Evolutionary conservation across 129 eudicot genomes (phyloP).

Genomic region (Flaveria trinervia): DNA sequence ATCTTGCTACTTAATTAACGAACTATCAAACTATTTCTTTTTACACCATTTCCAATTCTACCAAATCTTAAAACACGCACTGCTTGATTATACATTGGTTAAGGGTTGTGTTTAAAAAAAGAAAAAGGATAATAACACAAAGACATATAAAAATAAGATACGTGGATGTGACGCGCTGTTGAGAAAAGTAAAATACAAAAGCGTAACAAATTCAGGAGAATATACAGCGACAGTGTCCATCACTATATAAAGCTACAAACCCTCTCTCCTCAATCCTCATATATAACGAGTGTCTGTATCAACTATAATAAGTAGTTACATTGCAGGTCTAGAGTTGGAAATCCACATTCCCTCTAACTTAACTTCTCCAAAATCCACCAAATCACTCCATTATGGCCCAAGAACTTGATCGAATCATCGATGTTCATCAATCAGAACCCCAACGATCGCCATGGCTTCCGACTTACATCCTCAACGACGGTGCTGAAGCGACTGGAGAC

Average conservation of each 20-base stretch:
- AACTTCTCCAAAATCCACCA: conserved; percentile 25
- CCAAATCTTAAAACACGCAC: no score
- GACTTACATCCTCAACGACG: conserved; percentile 28
- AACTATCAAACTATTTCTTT: no score
- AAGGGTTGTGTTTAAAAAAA: no score
- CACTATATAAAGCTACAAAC: conserved; percentile 25
- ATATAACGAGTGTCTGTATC: conserved; percentile 41
- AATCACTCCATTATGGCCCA: conserved; percentile 34
- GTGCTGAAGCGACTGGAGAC: conserved; percentile 18
- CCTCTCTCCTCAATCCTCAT: conserved; percentile 21
- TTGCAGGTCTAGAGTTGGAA: conserved; percentile 83
- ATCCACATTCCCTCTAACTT: conserved; percentile 39
- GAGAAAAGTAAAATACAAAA: neutral
- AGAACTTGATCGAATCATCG: conserved; percentile 8
- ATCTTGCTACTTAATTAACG: no score
- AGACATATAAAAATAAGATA: no score
- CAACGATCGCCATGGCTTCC: conserved; percentile 48
- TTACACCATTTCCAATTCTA: no score
- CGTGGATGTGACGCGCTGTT: conserved; percentile 26
- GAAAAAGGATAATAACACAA: no score
- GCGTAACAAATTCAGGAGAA: conserved; percentile 26
- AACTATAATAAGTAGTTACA: conserved; percentile 49
- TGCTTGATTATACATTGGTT: no score
- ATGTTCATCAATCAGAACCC: conserved; percentile 9
- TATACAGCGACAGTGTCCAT: conserved; percentile 32